Evolutionary conservation across 768 basidiomycete genomes (phyloP).

Genomic region (Mycena latifolia): DNA sequence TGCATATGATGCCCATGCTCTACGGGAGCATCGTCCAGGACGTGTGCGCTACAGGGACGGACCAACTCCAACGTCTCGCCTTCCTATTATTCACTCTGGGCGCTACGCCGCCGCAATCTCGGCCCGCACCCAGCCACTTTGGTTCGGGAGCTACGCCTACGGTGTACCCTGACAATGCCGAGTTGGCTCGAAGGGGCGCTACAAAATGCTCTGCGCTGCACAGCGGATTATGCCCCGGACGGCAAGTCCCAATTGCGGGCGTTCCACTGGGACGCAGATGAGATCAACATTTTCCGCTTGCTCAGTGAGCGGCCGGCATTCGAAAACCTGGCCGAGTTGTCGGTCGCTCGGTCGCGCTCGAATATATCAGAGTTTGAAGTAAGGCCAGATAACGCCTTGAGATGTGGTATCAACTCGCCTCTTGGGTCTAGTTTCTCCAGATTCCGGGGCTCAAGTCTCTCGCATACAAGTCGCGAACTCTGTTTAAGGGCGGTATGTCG

Average conservation of each 20-base stretch:
- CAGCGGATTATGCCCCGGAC: slow-evolving; percentile 18
- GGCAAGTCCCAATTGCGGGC: slow-evolving; percentile 20
- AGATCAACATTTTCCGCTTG: slow-evolving; percentile 9
- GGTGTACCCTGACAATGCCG: background rate
- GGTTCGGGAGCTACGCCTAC: slow-evolving; percentile 14
- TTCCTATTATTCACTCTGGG: slow-evolving; percentile 16
- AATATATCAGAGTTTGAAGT: slow-evolving; percentile 22
- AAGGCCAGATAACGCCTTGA: slow-evolving; percentile 18
- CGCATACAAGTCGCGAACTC: slow-evolving; percentile 4
- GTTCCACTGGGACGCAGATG: slow-evolving; percentile 10
- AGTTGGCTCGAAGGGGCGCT: slow-evolving; percentile 10
- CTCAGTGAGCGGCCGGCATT: slow-evolving; percentile 21
- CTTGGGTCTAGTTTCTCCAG: slow-evolving; percentile 18
- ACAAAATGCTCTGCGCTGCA: slow-evolving; percentile 20
- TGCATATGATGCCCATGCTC: background rate
- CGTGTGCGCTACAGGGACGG: background rate
- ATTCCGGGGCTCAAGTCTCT: slow-evolving; percentile 20
- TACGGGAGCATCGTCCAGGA: background rate
- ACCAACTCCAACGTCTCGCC: background rate
- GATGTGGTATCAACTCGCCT: slow-evolving; percentile 15
- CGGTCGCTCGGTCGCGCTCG: slow-evolving; percentile 2
- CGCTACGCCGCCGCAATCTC: slow-evolving; percentile 7
- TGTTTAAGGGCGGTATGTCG: slow-evolving; percentile 8
- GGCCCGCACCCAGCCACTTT: slow-evolving; percentile 17
- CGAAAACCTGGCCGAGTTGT: slow-evolving; percentile 19